Percentiles rank a stretch among this genome's conserved stretches.
These are phyloP conservation scores for Coemansia umbellata DNA, from an alignment of 192 early-diverging fungal species.

Conservation along the genomic window DNA sequence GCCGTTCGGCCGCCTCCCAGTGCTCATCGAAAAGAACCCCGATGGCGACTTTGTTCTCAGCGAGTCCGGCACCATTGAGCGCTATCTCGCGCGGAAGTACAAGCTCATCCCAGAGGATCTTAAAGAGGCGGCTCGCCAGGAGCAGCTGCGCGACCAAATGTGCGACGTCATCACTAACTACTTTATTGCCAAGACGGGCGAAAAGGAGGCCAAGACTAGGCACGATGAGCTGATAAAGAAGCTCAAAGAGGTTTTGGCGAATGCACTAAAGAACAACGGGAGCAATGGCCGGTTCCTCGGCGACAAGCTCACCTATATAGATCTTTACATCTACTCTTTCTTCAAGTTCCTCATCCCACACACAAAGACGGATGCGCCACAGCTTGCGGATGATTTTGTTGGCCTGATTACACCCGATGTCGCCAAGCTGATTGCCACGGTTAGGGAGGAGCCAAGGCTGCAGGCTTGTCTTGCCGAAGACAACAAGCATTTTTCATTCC, in stretches of 20 bases:
- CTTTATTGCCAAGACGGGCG: not conserved
- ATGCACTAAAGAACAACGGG: conserved; percentile 47
- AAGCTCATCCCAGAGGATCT: conserved; percentile 32
- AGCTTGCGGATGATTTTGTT: too few species aligned
- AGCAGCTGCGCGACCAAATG: conserved; percentile 22
- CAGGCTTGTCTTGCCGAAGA: too few species aligned
- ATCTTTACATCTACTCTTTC: conserved; percentile 24
- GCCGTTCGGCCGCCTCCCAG: conserved; percentile 51
- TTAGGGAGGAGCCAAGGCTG: too few species aligned
- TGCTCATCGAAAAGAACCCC: conserved; percentile 37
- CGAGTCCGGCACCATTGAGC: conserved; percentile 50
- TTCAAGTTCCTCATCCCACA: conserved; percentile 3
- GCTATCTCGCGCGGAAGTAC: conserved; percentile 50
- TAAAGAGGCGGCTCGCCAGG: conserved; percentile 28
- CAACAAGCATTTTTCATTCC: too few species aligned
- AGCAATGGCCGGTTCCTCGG: conserved; percentile 51
- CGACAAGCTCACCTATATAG: conserved; percentile 31
- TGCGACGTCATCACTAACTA: not conserved
- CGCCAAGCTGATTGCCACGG: too few species aligned
- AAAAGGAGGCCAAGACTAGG: conserved; percentile 15
- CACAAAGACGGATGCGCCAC: too few species aligned
- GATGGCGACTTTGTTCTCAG: conserved; percentile 28
- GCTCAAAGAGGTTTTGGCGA: conserved; percentile 28
- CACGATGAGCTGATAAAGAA: conserved; percentile 8
- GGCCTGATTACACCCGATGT: too few species aligned